Evolutionary conservation across 202 grass and related monocot genomes (phyloP), one percentile per base, ranked within the genome.

Genomic region (Zoysia matrella): DNA sequence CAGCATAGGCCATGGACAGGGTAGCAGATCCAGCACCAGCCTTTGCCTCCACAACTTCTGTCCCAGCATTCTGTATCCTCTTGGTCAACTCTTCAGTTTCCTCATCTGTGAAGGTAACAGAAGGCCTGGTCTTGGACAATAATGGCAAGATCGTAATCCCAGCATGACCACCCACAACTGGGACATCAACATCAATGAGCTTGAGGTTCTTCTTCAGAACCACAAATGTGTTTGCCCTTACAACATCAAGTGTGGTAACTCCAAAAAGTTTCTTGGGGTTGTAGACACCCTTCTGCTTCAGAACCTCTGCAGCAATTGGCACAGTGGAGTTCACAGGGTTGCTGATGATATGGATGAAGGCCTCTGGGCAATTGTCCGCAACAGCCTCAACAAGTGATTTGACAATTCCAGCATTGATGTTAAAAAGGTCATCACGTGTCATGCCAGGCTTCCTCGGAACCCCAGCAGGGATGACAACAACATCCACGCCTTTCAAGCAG

Each of bases 31-130:
- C 22, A 30, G 22, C 22, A 30, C 22, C 22, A 30, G 91, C 89
- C 86, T 97, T 97, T 9, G 91, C 94, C 80, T 97, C 94, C 30
- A 97, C 91, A 7, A 97, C 94, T 78, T 97, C 94, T 58, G 91
- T 97, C 13, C 91, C 94, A 0, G 89, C 94, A 48, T 97, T 97
- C 81, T 97, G 94, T 86, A 92, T 94, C 77, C 89, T 92, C 40
- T 90, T 87, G 44, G 94, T 94, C 61, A 97, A 56, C 74, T 85
- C 74, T 30, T 30, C 22, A 30, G 22, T 30, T 30, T 30, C 22
- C 22, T 30, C 22, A 30, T 30, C 22, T 30, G 22, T 30, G 22
- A 30, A 30, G 22, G 22, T 30, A 30, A 30, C 22, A 30, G 22
- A 30, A 30, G 22, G 94, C 46, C 80, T 97, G 7, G 88, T 79